A percentile compares a stretch with the other conserved stretches of the same genome.
Conservation (phyloP, 495 filamentous ascomycete species). For the Trichoderma virens region DNA sequence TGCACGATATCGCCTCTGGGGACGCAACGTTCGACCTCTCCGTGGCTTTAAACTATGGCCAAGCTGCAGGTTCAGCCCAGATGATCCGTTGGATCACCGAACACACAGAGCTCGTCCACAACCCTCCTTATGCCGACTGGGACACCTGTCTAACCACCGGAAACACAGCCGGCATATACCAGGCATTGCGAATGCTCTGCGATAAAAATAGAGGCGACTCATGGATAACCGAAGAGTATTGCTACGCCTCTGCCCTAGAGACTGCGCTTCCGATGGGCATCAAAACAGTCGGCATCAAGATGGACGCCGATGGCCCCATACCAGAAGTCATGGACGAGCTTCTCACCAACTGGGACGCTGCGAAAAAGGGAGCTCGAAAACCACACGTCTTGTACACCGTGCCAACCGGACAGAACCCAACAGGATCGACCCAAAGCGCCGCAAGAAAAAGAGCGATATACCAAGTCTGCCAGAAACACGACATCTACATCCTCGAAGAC, state of each 20-base stretch:
- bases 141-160: constrained; percentile 64
- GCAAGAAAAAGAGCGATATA: constrained; percentile 72
- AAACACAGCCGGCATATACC: constrained; percentile 69
- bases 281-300: constrained; percentile 57
- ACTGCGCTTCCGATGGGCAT: constrained; percentile 71
- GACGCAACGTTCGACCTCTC: constrained; percentile 53
- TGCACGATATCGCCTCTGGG: constrained; percentile 62
- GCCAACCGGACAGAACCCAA: constrained; percentile 89
- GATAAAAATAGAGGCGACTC: constrained; percentile 57
- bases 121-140: constrained; percentile 82
- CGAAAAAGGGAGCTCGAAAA: constrained; percentile 49
- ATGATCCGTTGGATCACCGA: constrained; percentile 83
- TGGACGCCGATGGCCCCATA: constrained; percentile 73
- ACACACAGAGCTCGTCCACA: constrained; percentile 75
- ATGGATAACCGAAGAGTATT: constrained; percentile 77
- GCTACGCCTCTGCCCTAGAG: constrained; percentile 75
- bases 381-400: constrained; percentile 92
- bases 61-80: constrained; percentile 78
- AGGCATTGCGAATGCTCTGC: constrained; percentile 67
- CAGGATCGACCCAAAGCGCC: constrained; percentile 62
- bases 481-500: constrained; percentile 90
- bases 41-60: constrained; percentile 83
- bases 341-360: constrained; percentile 58
- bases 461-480: constrained; percentile 69
- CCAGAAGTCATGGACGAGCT: constrained; percentile 59